phyloP scores from a whole-genome alignment of 139 green algal genomes.

The Chlorella ohadii region DNA sequence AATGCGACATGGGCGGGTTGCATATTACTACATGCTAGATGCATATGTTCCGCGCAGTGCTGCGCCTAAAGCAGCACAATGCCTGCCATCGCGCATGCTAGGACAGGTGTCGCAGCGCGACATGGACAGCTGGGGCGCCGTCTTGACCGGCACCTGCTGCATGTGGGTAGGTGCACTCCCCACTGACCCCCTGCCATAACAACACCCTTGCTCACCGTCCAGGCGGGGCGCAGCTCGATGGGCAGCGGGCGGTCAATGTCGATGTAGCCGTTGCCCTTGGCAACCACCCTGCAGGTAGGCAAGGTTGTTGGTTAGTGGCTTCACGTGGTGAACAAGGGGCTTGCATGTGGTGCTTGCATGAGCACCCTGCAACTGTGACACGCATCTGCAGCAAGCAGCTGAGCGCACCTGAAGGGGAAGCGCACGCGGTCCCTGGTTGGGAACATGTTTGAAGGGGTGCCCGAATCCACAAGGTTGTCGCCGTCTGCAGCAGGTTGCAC shows the following conservation, averaged over 20 bases:
- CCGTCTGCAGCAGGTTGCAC: constrained; percentile 17
- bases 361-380: neutral
- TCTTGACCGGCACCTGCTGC: no score
- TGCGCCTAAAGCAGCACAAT: no score
- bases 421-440: neutral
- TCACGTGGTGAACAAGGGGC: no score
- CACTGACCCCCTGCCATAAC: no score
- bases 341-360: neutral
- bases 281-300: neutral
- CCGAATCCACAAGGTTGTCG: constrained; percentile 3
- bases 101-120: no score
- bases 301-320: no score
- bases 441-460: constrained; percentile 4
- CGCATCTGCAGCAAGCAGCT: no score
- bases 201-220: neutral
- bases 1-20: neutral
- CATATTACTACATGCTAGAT: no score
- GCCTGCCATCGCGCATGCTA: neutral
- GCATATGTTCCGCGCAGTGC: no score
- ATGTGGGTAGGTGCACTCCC: no score
- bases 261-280: neutral
- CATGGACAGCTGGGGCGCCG: no score
- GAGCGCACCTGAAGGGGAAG: neutral
- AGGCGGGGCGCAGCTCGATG: constrained; percentile 9
- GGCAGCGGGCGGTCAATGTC: constrained; percentile 9